These are phyloP conservation scores for Sicyos edulis DNA, from an alignment of 306 rosid genomes.

Conservation along the genomic window DNA sequence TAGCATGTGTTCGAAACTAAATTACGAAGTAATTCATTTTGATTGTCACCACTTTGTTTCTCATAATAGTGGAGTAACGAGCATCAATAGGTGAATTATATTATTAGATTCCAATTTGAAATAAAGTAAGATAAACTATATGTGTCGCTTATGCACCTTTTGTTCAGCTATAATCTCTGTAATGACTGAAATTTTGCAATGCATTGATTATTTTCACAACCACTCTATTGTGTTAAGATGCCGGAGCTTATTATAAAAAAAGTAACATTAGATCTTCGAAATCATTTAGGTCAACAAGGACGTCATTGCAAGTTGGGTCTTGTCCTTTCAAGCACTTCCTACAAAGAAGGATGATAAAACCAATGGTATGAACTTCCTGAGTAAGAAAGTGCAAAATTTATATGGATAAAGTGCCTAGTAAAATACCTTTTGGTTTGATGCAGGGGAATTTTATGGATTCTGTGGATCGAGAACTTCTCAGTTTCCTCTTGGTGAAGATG, in stretches of 20 bases:
- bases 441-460: conserved; percentile 80
- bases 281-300: conserved; percentile 52
- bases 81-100: too few relatives aligned
- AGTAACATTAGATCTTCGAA: neutral
- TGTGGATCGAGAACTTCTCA: conserved; percentile 70
- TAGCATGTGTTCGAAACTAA: too few relatives aligned
- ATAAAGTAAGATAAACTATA: too few relatives aligned
- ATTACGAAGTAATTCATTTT: too few relatives aligned
- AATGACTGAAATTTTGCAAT: neutral
- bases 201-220: conserved; percentile 7
- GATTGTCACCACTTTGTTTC: too few relatives aligned
- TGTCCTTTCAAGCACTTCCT: conserved; percentile 70
- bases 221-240: neutral
- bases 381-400: conserved; percentile 1
- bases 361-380: conserved; percentile 35
- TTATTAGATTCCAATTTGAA: too few relatives aligned
- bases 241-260: neutral
- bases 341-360: conserved; percentile 30
- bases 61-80: too few relatives aligned
- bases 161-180: neutral
- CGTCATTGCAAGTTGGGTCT: conserved; percentile 63
- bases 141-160: neutral
- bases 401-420: neutral
- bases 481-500: conserved; percentile 53
- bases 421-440: conserved; percentile 28